phyloP scores from a whole-genome alignment of 768 basidiomycete genomes.

The Cystobasidium onofrii region DNA sequence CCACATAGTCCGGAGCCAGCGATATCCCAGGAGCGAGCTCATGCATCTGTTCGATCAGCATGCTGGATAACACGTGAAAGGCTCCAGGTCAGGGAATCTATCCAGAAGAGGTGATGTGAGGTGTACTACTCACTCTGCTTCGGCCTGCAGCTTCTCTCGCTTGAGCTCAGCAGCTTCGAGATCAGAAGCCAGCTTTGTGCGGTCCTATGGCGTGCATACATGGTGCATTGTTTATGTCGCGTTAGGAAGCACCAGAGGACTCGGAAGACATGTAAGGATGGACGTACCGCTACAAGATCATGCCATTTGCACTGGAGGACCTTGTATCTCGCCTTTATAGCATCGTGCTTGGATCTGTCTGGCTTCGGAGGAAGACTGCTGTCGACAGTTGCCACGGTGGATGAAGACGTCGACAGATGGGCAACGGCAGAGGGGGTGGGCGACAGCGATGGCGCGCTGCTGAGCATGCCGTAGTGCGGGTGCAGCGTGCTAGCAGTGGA shows the following conservation, averaged over 20 bases:
- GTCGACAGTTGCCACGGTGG: not conserved
- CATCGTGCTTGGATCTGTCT: conserved; percentile 19
- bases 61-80: conserved; percentile 4
- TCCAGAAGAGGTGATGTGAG: not conserved
- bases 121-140: conserved; percentile 28
- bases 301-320: conserved; percentile 17
- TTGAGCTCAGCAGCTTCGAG: conserved; percentile 12
- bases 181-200: conserved; percentile 13
- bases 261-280: too few relatives aligned
- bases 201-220: not conserved
- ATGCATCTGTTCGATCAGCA: conserved; percentile 29
- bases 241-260: too few relatives aligned
- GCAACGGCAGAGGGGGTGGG: not conserved
- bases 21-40: conserved; percentile 10
- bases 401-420: too few relatives aligned
- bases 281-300: conserved; percentile 11
- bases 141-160: conserved; percentile 20
- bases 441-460: not conserved
- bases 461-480: not conserved
- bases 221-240: not conserved
- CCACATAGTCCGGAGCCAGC: conserved; percentile 19
- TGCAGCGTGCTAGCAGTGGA: not conserved
- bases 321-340: conserved; percentile 4
- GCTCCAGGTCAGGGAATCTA: not conserved
- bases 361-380: conserved; percentile 9